phyloP scores from a whole-genome alignment of 768 basidiomycete genomes.

The Tubosaeta sp. region DNA sequence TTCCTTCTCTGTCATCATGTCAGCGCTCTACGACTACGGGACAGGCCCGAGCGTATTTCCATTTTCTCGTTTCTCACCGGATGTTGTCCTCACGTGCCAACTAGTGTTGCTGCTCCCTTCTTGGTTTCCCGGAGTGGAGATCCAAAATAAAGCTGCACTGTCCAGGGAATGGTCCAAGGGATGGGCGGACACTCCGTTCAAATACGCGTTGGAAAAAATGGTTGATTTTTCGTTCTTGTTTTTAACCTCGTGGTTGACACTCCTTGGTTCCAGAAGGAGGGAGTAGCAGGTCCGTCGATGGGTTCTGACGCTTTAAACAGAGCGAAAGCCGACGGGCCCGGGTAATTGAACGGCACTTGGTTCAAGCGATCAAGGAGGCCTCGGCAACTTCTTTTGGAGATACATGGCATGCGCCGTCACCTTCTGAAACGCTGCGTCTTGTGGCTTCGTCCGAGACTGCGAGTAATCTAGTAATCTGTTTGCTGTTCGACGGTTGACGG shows the following conservation, averaged over 20 bases:
- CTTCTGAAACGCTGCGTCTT: neutral
- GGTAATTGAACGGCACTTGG: neutral
- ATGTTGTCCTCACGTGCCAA: slow-evolving; percentile 10
- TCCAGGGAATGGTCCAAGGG: slow-evolving; percentile 14
- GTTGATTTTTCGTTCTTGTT: slow-evolving; percentile 1
- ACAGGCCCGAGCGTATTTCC: slow-evolving; percentile 8
- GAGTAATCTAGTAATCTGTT: neutral
- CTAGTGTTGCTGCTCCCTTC: slow-evolving; percentile 22
- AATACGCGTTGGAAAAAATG: slow-evolving; percentile 9
- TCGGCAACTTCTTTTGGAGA: slow-evolving; percentile 21
- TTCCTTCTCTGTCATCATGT: neutral
- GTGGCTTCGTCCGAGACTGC: slow-evolving; percentile 20
- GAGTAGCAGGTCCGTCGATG: slow-evolving; percentile 11
- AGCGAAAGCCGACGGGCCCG: neutral
- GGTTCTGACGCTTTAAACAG: slow-evolving; percentile 12
- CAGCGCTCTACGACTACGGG: neutral
- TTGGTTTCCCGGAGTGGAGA: slow-evolving; percentile 28
- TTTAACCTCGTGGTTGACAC: neutral
- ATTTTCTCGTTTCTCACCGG: neutral
- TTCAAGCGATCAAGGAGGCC: slow-evolving; percentile 16
- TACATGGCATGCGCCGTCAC: neutral
- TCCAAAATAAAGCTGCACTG: slow-evolving; percentile 22
- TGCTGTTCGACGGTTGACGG: neutral
- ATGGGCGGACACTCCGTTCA: slow-evolving; percentile 12
- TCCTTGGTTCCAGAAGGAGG: slow-evolving; percentile 2